Conservation (phyloP, 345 rosid genomes). For the Geranium brycei region DNA sequence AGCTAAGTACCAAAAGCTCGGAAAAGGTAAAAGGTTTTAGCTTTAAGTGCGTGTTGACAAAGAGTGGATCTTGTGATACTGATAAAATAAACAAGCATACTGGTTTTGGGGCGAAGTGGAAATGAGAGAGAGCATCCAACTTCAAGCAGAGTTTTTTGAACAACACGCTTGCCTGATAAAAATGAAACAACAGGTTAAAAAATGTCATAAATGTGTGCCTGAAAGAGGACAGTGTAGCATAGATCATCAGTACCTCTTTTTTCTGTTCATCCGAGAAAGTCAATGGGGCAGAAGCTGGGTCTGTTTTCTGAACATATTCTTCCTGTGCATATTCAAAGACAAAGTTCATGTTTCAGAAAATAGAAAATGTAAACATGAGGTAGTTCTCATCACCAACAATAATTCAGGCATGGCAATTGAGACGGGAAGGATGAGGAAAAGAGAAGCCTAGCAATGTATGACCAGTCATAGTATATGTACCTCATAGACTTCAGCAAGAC, state of each 20-base stretch:
- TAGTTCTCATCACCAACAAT: too few species aligned
- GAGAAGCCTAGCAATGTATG: neutral
- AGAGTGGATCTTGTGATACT: neutral
- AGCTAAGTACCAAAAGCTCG: neutral
- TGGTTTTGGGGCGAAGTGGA: constrained; percentile 93
- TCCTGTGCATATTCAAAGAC: constrained; percentile 36
- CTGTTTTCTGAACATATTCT: constrained; percentile 59
- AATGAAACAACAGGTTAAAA: neutral
- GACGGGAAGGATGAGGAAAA: too few species aligned
- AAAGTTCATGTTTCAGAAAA: neutral
- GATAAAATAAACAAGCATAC: constrained; percentile 32
- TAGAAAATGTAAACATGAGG: too few species aligned
- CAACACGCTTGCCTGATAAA: constrained; percentile 50
- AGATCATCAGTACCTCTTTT: constrained; percentile 43
- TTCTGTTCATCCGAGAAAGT: constrained; percentile 75
- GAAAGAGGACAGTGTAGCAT: neutral
- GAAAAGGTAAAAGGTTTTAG: neutral
- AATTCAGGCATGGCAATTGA: too few species aligned
- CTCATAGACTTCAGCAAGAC: constrained; percentile 96
- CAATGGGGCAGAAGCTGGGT: constrained; percentile 54
- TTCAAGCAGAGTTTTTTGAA: constrained; percentile 79
- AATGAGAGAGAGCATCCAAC: constrained; percentile 95
- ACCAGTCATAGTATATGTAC: constrained; percentile 8
- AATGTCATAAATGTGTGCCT: neutral
- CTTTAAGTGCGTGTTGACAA: neutral